Percentiles rank a stretch among this genome's conserved stretches.
Conservation (phyloP, 495 filamentous ascomycete genomes). For the Tuber borchii region DNA sequence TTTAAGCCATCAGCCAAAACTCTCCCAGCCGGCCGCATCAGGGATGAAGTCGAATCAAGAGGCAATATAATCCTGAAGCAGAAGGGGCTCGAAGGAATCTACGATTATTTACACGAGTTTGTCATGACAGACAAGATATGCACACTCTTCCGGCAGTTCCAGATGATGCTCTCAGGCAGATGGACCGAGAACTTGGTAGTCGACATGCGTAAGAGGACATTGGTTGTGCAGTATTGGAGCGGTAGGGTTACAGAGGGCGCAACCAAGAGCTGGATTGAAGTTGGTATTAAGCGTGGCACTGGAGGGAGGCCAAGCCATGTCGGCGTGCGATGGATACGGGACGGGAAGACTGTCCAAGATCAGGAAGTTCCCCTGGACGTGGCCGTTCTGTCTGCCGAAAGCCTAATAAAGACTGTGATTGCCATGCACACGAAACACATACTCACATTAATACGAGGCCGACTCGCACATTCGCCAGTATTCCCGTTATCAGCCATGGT, state of each 20-base stretch:
- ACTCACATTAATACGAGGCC: conserved; percentile 55
- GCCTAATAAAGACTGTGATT: conserved; percentile 65
- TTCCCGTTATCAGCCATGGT: conserved; percentile 53
- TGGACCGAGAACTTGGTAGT: conserved; percentile 73
- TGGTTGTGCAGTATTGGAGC: conserved; percentile 87
- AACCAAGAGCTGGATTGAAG: conserved; percentile 68
- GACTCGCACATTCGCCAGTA: conserved; percentile 52
- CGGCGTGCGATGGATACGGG: conserved; percentile 75
- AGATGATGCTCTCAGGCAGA: conserved; percentile 55
- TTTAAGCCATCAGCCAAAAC: conserved; percentile 60
- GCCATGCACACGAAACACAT: conserved; percentile 64
- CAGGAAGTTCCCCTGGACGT: conserved; percentile 59
- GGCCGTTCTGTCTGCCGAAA: conserved; percentile 62
- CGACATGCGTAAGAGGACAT: conserved; percentile 65
- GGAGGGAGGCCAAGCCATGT: conserved; percentile 49
- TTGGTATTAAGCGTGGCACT: conserved; percentile 41
- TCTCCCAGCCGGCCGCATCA: conserved; percentile 55
- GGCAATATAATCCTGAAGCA: conserved; percentile 61
- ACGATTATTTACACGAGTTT: conserved; percentile 74
- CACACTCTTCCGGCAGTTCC: conserved; percentile 68
- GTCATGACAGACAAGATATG: conserved; percentile 80
- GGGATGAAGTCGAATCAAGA: conserved; percentile 58
- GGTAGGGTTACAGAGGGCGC: conserved; percentile 51
- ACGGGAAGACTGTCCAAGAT: conserved; percentile 64
- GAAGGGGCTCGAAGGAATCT: conserved; percentile 68